Evolutionary conservation across 2,329 filamentous ascomycete species (phyloP), one percentile per base, ranked within the genome.

Genomic region (Colletotrichum sp.): DNA sequence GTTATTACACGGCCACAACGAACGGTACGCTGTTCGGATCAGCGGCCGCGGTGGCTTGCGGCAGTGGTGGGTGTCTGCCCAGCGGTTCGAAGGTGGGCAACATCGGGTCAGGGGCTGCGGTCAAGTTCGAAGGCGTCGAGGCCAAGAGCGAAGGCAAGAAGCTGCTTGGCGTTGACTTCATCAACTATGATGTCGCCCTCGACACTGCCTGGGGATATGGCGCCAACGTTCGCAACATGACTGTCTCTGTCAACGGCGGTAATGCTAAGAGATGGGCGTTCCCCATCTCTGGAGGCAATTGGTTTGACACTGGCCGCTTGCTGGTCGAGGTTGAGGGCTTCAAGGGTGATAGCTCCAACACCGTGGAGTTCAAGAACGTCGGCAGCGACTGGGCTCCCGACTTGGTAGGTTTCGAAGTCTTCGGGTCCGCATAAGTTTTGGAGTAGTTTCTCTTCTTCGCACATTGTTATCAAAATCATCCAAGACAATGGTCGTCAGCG

Each of bases 181-280:
- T 88, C 78, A 89, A 90, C 79, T 89, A 90, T 74, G 87, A 89
- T 11, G 80, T 85, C 0, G 89, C 86, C 81, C 63, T 73, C 21
- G 71, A 71, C 29, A 66, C 71, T 8, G 71, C 71, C n/a, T 73
- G 71, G 71, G 83, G 76, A 0, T 83, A 78, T 75, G 87, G 86
- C 0, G 82, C 84, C 1, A 90, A 89, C 75, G 85, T 87, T 0
- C 80, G 87, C 1, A 89, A 89, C 68, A 82, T 89, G 77, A 88
- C 87, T 0, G 79, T 90, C 16, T 77, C 82, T 0, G 82, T 90
- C n/a, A 90, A 90, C 31, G 83, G 81, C 2, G 80, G 79, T 0
- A 69, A 76, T 0, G 79, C 82, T 0, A 86, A 87, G 76, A 79
- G 87, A 1, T 86, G 88, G 75, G 87, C 87, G 0, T 87, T 89